These are phyloP conservation scores for Penicillium nucicola DNA, from an alignment of 495 filamentous ascomycete genomes.

Conservation along the genomic window DNA sequence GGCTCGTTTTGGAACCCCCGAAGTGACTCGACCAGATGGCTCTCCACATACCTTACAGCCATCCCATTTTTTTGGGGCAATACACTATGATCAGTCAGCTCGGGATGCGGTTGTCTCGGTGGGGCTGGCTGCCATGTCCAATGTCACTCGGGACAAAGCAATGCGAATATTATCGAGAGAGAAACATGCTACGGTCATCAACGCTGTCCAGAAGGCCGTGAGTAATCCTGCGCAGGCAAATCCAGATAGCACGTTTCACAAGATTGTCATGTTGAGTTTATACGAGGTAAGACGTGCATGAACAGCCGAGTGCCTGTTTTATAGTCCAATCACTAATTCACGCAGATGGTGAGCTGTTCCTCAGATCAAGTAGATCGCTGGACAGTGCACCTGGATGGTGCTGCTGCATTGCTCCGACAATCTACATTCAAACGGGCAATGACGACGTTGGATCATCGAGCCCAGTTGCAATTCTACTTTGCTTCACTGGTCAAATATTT, in stretches of 20 bases:
- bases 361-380: constrained; percentile 15
- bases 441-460: background rate
- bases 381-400: constrained; percentile 20
- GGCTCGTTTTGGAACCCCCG: constrained; percentile 11
- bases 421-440: constrained; percentile 4
- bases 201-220: constrained; percentile 15
- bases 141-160: constrained; percentile 18
- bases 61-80: constrained; percentile 1
- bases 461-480: constrained; percentile 19
- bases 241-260: constrained; percentile 8
- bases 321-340: background rate
- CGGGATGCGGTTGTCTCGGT: constrained; percentile 22
- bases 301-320: background rate
- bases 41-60: background rate
- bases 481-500: constrained; percentile 23
- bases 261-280: constrained; percentile 20
- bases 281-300: constrained; percentile 17
- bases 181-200: constrained; percentile 19
- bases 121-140: constrained; percentile 24
- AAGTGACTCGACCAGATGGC: background rate
- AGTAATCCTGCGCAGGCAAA: constrained; percentile 9
- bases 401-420: constrained; percentile 18
- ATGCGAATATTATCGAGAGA: constrained; percentile 15
- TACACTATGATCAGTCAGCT: constrained; percentile 3
- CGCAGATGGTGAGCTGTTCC: constrained; percentile 22